Conservation (phyloP, 371 early-diverging fungal genomes). For the Dichotomocladium elegans region DNA sequence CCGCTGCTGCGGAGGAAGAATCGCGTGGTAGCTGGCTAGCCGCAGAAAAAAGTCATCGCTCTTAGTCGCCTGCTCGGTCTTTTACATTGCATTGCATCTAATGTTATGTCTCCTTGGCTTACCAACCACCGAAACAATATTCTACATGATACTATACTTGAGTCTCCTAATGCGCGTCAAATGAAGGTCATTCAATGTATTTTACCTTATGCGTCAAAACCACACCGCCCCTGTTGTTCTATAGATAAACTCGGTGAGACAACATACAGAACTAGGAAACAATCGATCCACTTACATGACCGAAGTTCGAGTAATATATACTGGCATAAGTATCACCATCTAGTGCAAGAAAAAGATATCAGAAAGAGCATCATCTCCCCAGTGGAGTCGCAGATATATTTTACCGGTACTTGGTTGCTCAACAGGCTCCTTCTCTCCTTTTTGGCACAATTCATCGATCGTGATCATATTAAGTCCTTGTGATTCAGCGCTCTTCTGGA, state of each 20-base stretch:
- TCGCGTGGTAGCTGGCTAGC: constrained; percentile 34
- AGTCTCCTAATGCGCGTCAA: background rate
- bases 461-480: constrained; percentile 20
- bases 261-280: background rate
- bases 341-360: constrained; percentile 3
- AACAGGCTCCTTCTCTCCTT: constrained; percentile 18
- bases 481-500: background rate
- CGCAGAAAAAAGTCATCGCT: no score
- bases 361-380: background rate
- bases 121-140: constrained; percentile 6
- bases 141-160: background rate
- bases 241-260: background rate
- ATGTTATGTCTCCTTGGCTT: no score
- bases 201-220: constrained; percentile 47
- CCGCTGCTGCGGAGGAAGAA: constrained; percentile 42
- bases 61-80: no score
- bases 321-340: constrained; percentile 34
- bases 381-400: background rate
- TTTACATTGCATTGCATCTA: no score
- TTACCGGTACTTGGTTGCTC: constrained; percentile 10
- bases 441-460: constrained; percentile 29
- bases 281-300: background rate
- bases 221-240: constrained; percentile 28
- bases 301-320: constrained; percentile 24
- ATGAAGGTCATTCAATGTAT: background rate